These are phyloP conservation scores for Lichenothelia convexa DNA, from an alignment of 495 filamentous ascomycete genomes.

Conservation along the genomic window DNA sequence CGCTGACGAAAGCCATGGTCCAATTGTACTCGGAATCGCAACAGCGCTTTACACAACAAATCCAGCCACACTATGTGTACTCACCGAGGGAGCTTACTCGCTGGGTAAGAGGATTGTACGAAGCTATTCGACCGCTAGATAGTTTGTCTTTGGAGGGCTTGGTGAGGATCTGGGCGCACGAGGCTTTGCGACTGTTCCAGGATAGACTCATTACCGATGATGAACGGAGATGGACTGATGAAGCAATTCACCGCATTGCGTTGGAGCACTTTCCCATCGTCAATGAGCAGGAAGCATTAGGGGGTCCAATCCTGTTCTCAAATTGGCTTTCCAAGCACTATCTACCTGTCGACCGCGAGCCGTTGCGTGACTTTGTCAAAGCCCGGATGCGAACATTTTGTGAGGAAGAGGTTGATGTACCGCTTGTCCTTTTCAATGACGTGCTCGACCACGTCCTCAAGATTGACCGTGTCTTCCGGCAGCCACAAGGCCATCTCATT, in stretches of 20 bases:
- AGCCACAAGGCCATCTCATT: conserved; percentile 95
- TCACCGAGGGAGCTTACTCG: conserved; percentile 93
- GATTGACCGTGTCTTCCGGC: conserved; percentile 95
- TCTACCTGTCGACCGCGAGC: conserved; percentile 84
- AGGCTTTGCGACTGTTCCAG: conserved; percentile 88
- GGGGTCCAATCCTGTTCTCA: conserved; percentile 87
- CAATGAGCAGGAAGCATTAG: conserved; percentile 71
- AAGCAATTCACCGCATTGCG: conserved; percentile 66
- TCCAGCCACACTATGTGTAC: conserved; percentile 98
- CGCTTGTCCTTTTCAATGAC: conserved; percentile 93
- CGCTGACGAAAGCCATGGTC: conserved; percentile 95
- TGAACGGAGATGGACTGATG: conserved; percentile 86
- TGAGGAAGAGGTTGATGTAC: conserved; percentile 97
- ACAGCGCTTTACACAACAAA: conserved; percentile 77
- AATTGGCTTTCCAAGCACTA: conserved; percentile 99
- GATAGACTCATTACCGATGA: conserved; percentile 89
- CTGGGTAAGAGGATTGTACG: conserved; percentile 94
- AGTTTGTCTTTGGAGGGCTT: conserved; percentile 74
- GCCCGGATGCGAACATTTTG: conserved; percentile 95
- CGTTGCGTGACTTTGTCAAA: conserved; percentile 90
- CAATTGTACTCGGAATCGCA: conserved; percentile 92
- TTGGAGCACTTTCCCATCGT: conserved; percentile 85
- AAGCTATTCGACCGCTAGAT: conserved; percentile 86
- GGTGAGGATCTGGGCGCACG: conserved; percentile 94
- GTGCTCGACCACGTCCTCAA: conserved; percentile 93